phyloP scores from a whole-genome alignment of 805 yeast species.

The Candida schatavii region DNA sequence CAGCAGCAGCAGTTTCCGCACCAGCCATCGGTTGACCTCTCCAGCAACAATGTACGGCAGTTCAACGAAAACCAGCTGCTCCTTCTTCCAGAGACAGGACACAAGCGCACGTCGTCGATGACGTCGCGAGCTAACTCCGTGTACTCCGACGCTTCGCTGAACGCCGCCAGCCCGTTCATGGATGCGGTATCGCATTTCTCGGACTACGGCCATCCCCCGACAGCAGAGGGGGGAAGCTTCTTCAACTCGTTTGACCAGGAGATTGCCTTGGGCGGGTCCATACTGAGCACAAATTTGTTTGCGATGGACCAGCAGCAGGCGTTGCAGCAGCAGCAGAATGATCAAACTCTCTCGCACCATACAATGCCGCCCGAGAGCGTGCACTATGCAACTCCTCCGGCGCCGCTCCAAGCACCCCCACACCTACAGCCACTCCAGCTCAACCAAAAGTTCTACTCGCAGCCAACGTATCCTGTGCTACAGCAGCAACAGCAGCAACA shows the following conservation, averaged over 20 bases:
- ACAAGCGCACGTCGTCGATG: not conserved
- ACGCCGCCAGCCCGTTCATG: slow-evolving; percentile 35
- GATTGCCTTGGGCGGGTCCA: slow-evolving; percentile 38
- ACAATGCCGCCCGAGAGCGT: not conserved
- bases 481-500: slow-evolving; percentile 4
- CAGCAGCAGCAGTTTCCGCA: not conserved
- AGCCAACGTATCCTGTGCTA: slow-evolving; percentile 13
- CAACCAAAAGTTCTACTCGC: slow-evolving; percentile 3
- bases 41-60: slow-evolving; percentile 11
- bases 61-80: slow-evolving; percentile 6
- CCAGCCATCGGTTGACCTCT: not conserved
- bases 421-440: not conserved
- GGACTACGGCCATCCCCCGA: slow-evolving; percentile 9
- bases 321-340: slow-evolving; percentile 4
- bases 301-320: slow-evolving; percentile 6
- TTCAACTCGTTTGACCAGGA: slow-evolving; percentile 28
- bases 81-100: slow-evolving; percentile 3
- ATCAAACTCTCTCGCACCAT: slow-evolving; percentile 3
- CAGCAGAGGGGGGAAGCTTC: not conserved
- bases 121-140: slow-evolving; percentile 15
- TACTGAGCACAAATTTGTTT: slow-evolving; percentile 32
- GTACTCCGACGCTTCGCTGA: slow-evolving; percentile 36
- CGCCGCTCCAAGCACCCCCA: slow-evolving; percentile 1
- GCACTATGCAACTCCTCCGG: slow-evolving; percentile 2
- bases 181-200: slow-evolving; percentile 36